A percentile compares a stretch with the other conserved stretches of the same genome.
Evolutionary conservation across 768 basidiomycete species (phyloP).

Genomic region (Cyclocybe cylindracea): DNA sequence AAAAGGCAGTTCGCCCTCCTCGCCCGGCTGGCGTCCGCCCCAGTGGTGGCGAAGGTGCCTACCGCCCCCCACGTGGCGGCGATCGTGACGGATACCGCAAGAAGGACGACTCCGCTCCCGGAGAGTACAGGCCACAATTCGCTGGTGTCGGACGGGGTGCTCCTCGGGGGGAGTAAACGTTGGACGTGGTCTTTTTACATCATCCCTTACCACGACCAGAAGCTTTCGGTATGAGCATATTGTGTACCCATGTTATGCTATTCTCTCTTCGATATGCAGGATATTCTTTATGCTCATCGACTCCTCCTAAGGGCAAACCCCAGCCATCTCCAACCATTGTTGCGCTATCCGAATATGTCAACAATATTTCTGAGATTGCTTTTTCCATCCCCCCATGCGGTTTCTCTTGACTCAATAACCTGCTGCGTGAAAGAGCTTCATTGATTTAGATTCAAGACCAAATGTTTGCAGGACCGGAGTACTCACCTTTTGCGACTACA

Average conservation of each 20-base stretch:
- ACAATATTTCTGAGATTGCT: constrained; percentile 38
- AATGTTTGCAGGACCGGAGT: constrained; percentile 3
- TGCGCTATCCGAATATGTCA: constrained; percentile 40
- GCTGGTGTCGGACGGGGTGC: constrained; percentile 88
- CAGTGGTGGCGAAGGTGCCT: constrained; percentile 75
- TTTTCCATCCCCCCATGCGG: constrained; percentile 17
- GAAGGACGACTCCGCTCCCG: constrained; percentile 87
- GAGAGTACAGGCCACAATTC: constrained; percentile 88
- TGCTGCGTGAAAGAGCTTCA: constrained; percentile 55
- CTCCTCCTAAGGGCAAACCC: background rate
- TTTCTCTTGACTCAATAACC: constrained; percentile 44
- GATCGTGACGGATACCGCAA: constrained; percentile 92
- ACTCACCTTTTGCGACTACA: constrained; percentile 50
- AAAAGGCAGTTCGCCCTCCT: constrained; percentile 88
- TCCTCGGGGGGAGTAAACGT: constrained; percentile 59
- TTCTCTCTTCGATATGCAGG: constrained; percentile 18
- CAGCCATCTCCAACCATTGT: background rate
- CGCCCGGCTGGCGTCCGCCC: constrained; percentile 78
- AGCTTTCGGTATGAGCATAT: constrained; percentile 21
- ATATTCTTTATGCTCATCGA: constrained; percentile 7
- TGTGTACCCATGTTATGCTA: constrained; percentile 19
- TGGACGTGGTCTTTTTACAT: constrained; percentile 21
- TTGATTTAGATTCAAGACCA: constrained; percentile 12
- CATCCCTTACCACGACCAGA: constrained; percentile 17
- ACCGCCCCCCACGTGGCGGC: constrained; percentile 81